Percentiles rank a stretch among this genome's conserved stretches.
Conservation (phyloP, 176 grass and related monocot genomes). For the Triticum dicoccoides region DNA sequence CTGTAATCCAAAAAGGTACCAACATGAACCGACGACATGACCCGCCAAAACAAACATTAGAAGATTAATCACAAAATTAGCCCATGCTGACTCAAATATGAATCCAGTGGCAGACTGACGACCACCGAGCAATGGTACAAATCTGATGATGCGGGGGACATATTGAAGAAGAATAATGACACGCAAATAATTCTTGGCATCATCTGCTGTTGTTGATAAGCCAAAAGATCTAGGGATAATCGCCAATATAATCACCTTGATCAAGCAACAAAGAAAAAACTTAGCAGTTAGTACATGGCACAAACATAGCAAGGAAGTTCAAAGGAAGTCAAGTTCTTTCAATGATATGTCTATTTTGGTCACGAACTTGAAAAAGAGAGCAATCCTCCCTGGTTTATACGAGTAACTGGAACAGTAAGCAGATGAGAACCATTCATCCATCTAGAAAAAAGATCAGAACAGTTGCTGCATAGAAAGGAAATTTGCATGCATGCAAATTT, state of each 20-base stretch:
- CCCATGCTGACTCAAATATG: conserved; percentile 96
- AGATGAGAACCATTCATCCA: neutral
- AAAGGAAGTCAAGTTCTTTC: neutral
- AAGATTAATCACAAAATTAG: conserved; percentile 96
- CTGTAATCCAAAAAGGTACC: conserved; percentile 97
- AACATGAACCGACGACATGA: conserved; percentile 96
- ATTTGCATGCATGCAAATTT: neutral
- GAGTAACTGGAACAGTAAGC: neutral
- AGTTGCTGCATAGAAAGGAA: neutral
- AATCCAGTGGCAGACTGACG: conserved; percentile 87
- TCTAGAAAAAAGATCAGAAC: neutral
- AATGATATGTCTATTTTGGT: neutral
- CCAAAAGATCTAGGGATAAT: conserved; percentile 85
- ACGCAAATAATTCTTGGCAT: conserved; percentile 91
- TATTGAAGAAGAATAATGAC: conserved; percentile 92
- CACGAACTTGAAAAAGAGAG: neutral
- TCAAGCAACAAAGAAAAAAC: conserved; percentile 22
- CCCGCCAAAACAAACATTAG: conserved; percentile 95
- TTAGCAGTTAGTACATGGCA: conserved; percentile 10
- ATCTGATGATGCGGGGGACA: conserved; percentile 84
- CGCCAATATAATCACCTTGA: conserved; percentile 93
- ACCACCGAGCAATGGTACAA: conserved; percentile 83
- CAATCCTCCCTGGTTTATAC: neutral
- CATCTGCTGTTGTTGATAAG: conserved; percentile 69
- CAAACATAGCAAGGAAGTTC: neutral